phyloP scores from a whole-genome alignment of 2,329 filamentous ascomycete genomes.

The Ascochyta rabiei region DNA sequence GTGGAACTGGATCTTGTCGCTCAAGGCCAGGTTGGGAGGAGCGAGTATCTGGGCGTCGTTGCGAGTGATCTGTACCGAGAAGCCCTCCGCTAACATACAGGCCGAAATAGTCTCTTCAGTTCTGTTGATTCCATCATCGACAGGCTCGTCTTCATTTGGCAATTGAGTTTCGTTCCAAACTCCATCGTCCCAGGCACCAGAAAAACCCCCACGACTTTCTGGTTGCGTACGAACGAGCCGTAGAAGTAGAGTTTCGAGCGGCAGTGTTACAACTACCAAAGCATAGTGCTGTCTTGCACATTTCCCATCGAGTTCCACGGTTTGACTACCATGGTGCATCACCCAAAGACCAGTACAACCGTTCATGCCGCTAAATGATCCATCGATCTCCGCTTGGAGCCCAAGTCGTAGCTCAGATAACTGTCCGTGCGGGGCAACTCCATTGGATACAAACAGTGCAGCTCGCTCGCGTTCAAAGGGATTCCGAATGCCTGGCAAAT shows the following conservation, averaged over 20 bases:
- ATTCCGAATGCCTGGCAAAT: conserved; percentile 27
- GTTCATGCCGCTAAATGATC: conserved; percentile 36
- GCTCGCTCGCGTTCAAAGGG: conserved; percentile 30
- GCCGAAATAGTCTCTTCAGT: conserved; percentile 42
- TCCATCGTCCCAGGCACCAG: conserved; percentile 33
- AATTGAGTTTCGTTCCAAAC: conserved; percentile 35
- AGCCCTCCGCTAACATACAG: conserved; percentile 24
- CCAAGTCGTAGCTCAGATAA: conserved; percentile 53
- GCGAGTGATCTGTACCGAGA: conserved; percentile 42
- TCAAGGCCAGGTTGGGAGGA: conserved; percentile 22
- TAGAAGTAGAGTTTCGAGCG: conserved; percentile 38
- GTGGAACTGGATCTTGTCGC: conserved; percentile 25
- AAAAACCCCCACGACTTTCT: conserved; percentile 23
- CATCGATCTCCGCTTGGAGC: conserved; percentile 46
- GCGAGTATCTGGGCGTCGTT: conserved; percentile 32
- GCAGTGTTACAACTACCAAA: conserved; percentile 47
- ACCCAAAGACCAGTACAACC: conserved; percentile 49
- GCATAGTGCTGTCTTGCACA: conserved; percentile 39
- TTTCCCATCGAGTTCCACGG: conserved; percentile 33
- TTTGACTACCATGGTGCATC: conserved; percentile 38
- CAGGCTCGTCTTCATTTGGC: conserved; percentile 25
- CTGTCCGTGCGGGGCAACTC: conserved; percentile 51
- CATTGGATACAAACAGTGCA: conserved; percentile 50
- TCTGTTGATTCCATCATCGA: conserved; percentile 34
- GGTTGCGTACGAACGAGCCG: conserved; percentile 33